These are phyloP conservation scores for Xeromyces bisporus DNA, from an alignment of 495 filamentous ascomycete species.

Conservation along the genomic window DNA sequence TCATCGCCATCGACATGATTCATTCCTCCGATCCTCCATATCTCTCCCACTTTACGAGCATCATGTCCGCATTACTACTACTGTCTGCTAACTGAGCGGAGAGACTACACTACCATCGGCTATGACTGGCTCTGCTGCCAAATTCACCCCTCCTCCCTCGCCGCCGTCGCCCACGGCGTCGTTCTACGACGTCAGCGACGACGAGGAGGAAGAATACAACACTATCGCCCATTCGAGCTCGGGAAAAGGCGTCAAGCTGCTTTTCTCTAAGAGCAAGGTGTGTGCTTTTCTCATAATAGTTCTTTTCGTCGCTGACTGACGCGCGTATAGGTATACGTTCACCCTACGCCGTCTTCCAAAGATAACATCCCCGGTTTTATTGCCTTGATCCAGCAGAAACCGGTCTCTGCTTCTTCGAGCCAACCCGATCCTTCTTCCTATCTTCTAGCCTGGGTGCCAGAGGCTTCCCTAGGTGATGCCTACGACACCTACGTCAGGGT, in stretches of 20 bases:
- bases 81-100: slow-evolving; percentile 3
- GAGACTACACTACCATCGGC: too few relatives aligned
- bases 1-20: too few relatives aligned
- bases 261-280: slow-evolving; percentile 94
- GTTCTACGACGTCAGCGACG: slow-evolving; percentile 93
- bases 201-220: slow-evolving; percentile 88
- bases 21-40: slow-evolving; percentile 1
- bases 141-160: slow-evolving; percentile 29
- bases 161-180: slow-evolving; percentile 69
- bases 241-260: slow-evolving; percentile 78
- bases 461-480: slow-evolving; percentile 72
- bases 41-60: slow-evolving; percentile 1
- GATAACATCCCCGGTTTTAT: slow-evolving; percentile 97
- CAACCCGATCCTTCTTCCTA: slow-evolving; percentile 41
- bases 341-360: slow-evolving; percentile 80
- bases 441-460: slow-evolving; percentile 87
- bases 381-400: slow-evolving; percentile 84
- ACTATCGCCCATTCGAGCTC: slow-evolving; percentile 75
- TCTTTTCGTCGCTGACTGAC: slow-evolving; percentile 2
- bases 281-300: slow-evolving; percentile 4
- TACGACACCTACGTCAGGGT: slow-evolving; percentile 88
- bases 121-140: slow-evolving; percentile 16
- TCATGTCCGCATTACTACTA: neutral
- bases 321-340: slow-evolving; percentile 68
- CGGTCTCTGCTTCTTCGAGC: slow-evolving; percentile 7